Evolutionary conservation across 192 early-diverging fungal genomes (phyloP), one percentile per base, ranked within the genome.

Genomic region (Linnemannia elongata): DNA sequence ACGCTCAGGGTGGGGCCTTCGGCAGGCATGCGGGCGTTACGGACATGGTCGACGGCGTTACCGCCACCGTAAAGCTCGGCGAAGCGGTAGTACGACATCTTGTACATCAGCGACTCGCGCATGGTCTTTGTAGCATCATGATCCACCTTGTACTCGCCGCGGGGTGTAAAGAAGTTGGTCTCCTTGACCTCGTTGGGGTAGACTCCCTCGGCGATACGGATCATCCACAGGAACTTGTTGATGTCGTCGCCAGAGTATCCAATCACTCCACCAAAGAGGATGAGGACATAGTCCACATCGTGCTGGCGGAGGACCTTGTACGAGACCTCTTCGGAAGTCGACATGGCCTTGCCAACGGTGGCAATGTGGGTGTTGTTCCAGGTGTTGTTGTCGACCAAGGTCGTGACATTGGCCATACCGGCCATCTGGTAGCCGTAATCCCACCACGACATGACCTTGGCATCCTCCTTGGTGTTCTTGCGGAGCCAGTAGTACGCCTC

Each of bases 291-390:
- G 87, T 97, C 96, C 20, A 99, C 99, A 91, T 99, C 98, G 82
- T 96, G 97, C 69, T 92, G 91, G 38, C 95, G 91, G 85, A 99
- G 96, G 36, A 99, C 92, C 77, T 96, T 93, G 82, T 99, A 99
- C 1, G 97, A 93, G 4, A 95, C 96, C 36, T 99, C 97, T 88
- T 99, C 98, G 33, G 93, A 90, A 18, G 94, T 95, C 3, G 97
- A 90, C 95, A 99, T 96, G 52, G 96, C 97, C 84, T 95, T 96
- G 42, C 99, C 99, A 22, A 99, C 99, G 39, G 93, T 93, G 20
- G 99, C 99, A 86, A 99, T 99, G 79, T 99, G 99, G 5, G 99
- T 99, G 93, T 99, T 99, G 95, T 99, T 99, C 99, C 99, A 99
- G 4, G 99, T 99, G 88, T 99, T 99, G 93, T 99, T 99, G 91